Base-by-base conservation (phyloP, 257 asterid genomes). In the Nicotiana undulata region DNA sequence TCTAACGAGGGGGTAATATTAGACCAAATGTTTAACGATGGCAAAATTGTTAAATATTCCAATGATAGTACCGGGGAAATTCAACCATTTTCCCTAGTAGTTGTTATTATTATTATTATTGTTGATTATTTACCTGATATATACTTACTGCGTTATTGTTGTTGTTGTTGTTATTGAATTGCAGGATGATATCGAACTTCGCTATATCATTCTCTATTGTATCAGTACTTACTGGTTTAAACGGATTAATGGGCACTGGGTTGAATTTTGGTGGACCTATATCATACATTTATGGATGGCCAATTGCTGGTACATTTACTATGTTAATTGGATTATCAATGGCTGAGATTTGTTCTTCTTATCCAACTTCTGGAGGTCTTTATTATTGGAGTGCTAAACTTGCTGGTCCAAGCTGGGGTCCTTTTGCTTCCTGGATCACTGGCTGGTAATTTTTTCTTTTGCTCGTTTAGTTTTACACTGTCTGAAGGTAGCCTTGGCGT, bases 281-380 rank as follows among this genome's bases (percentile, higher is more conserved):
- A 68, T 89, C 94, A 0, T 31, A 90, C 49, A 95, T 95, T 49
- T 95, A 92, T 83, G 99, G 99, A 81, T 95, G 99, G 99, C 77
- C 91, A 32, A 86, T 95, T 64, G 97, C 95, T 16, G 97, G 99
- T 28, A 75, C 37, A 66, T 95, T 95, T 83, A 93, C 99, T 8
- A 66, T 93, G 96, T 53, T 83, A 82, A 97, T 93, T 63, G 99
- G 99, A 18, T 85, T 87, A 61, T 93, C 99, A 22, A 93, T 95
- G 99, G 98, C 97, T 80, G 99, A 95, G 89, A 95, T 95, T 55
- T 95, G 99, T 86, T 95, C 99, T 28, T 88, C 99, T 83, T 95
- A 88, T 46, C 99, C 99, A 75, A 95, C 99, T 40, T 95, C 99
- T 79, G 99, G 99, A 26, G 98, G 99, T 6, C 98, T 95, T 76